Conservation (phyloP, 1,139 yeast genomes). For the Candida glucosophila region DNA sequence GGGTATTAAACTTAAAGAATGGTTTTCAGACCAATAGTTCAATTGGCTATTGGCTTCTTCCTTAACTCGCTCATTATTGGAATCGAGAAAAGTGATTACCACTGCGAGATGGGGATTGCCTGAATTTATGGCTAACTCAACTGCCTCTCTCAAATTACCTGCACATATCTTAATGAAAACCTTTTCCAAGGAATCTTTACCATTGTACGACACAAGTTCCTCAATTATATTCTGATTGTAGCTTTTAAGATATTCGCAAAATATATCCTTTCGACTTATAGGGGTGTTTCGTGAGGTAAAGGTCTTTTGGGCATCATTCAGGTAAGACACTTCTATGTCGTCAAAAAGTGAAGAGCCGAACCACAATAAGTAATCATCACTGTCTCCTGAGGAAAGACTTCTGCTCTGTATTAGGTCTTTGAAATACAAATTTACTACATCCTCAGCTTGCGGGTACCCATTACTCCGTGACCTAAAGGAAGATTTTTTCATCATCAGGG, state of each 20-base stretch:
- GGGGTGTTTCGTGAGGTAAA: no score
- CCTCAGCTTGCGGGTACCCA: conserved; percentile 18
- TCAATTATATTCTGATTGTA: no score
- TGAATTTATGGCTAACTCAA: conserved; percentile 47
- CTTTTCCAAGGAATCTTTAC: conserved; percentile 33
- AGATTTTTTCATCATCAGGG: conserved; percentile 13
- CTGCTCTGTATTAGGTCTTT: conserved; percentile 12
- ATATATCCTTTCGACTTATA: no score
- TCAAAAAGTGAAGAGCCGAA: conserved; percentile 17
- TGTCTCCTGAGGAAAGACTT: conserved; percentile 7
- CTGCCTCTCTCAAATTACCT: conserved; percentile 56
- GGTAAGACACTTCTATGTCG: no score
- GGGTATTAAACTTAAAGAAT: conserved; percentile 40
- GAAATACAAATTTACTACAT: conserved; percentile 15
- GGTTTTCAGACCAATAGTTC: conserved; percentile 50
- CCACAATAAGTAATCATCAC: conserved; percentile 8
- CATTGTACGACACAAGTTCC: conserved; percentile 7
- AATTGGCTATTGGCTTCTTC: conserved; percentile 54
- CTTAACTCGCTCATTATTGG: conserved; percentile 53
- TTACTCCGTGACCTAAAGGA: conserved; percentile 14
- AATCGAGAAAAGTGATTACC: conserved; percentile 60
- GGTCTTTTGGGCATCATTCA: no score
- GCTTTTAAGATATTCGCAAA: no score
- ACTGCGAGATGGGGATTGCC: conserved; percentile 64
- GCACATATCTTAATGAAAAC: conserved; percentile 47